Base-by-base conservation (phyloP, 192 early-diverging fungal species). In the Coemansia sp. region DNA sequence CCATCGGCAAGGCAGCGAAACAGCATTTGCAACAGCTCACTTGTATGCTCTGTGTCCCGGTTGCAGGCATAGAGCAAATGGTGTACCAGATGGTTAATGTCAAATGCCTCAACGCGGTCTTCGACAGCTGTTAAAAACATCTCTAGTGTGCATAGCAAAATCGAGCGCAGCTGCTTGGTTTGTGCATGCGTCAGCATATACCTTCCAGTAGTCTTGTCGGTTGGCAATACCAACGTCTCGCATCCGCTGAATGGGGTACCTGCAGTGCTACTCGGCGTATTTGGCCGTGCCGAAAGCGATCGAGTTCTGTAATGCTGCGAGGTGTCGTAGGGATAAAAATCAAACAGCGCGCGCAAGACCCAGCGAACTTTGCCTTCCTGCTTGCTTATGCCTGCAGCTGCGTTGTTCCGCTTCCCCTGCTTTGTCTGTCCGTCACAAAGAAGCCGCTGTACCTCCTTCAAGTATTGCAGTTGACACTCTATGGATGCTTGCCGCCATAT, bases 1-100 rank as follows among this genome's bases (percentile, higher is more conserved):
- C 70, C 70, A 16, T 73, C 70, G 5, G 70, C 70, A 37, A 73
- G 51, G 47, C 70, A 67, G 35, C 70, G 70, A 51, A 73, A 62
- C 16, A 73, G 64, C 23, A 67, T 50, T 45, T 59, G 64, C 46
- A 73, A 37, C 16, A 73, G 42, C 47, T 73, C 70, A 16, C 52
- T 15, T 11, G 70, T 73, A 19, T 73, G 70, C 59, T 63, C 64
- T 0, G 56, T 59, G 19, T 73, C 70, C 13, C 70, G 50, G 26
- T 73, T 73, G 46, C 70, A 73, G 33, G 64, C 38, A 33, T 66
- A 73, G 3, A 73, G 55, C 50, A 73, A 21, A 41, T 73, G 70
- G 2, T 56, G 59, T 9, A 61, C 26, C 5, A 73, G 55, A 16
- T 73, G 63, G 6, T 21, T 18, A 15, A 73, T 36, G 15, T 73